These are phyloP conservation scores for Diaporthe sp. DNA, from an alignment of 2,329 filamentous ascomycete species.

Conservation along the genomic window DNA sequence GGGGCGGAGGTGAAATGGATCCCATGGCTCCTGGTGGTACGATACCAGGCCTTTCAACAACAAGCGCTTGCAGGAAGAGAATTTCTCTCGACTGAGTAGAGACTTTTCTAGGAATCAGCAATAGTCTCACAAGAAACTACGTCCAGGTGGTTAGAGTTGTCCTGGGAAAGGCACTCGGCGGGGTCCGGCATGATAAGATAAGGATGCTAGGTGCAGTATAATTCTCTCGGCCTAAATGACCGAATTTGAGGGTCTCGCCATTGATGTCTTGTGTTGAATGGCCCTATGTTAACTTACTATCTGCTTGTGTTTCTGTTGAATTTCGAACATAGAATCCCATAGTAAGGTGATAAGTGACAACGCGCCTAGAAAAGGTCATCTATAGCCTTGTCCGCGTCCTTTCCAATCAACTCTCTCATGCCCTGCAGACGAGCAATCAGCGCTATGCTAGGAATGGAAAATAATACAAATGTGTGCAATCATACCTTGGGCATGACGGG, in stretches of 20 bases:
- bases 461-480: conserved; percentile 19
- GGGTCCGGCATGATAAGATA: conserved; percentile 38
- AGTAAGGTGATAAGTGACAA: background rate
- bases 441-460: background rate
- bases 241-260: conserved; percentile 16
- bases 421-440: conserved; percentile 70
- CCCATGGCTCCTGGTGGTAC: conserved; percentile 18
- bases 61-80: background rate
- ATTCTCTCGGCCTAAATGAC: background rate
- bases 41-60: background rate
- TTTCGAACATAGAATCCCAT: background rate
- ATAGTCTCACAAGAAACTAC: background rate
- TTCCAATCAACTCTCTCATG: conserved; percentile 93
- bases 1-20: conserved; percentile 52
- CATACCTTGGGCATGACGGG: conserved; percentile 92
- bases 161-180: conserved; percentile 1
- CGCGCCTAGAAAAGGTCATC: conserved; percentile 79
- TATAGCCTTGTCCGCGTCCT: conserved; percentile 93
- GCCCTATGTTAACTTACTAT: conserved; percentile 2
- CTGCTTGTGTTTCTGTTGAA: background rate
- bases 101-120: background rate
- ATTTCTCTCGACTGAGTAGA: background rate
- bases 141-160: background rate
- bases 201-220: background rate
- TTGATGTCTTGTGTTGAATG: background rate